Base-by-base conservation (phyloP, 768 basidiomycete species). In the Podaxis sp. region DNA sequence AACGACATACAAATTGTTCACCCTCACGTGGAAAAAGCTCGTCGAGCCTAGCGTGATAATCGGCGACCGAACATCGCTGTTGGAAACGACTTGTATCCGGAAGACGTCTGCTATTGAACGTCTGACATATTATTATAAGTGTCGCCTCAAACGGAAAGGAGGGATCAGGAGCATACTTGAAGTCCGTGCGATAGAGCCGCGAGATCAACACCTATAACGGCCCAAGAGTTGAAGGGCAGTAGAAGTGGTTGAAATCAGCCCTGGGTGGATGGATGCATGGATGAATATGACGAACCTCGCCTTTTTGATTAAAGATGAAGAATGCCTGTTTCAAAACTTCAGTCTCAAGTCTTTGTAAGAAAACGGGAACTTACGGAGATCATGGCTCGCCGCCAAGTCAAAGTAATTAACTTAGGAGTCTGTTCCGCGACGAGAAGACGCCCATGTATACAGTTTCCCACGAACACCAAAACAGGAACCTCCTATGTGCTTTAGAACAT, bases 281-380 rank as follows among this genome's bases (percentile, higher is more conserved):
- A 54, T 10, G 42, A 32, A 23, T 51, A 50, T 56, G 38, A 70
- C 84, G 42, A 59, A 95, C 96, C 85, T 98, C 97, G 74, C 97
- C 97, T 75, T 98, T 98, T 75, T 95, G 94, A 71, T 98, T 99
- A 82, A 98, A 97, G 61, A 98, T 93, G 75, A 98, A 98, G 85
- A 98, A 98, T 51, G 92, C 95, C 95, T 98, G 65, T 2, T 9
- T 0, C 16, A 9, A 25, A 11, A 48, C 13, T 2, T 21, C 7
- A 21, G 47, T 25, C 18, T 27, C 25, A 16, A 13, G 47, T 48
- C 7, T 23, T 25, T 23, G 18, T 11, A 48, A 11, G 47, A 18
- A 44, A 44, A 5, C 16, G 18, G 14, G 16, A 28, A 7, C 50
- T 36, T 52, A 57, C 55, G 7, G 55, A 57, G 47, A 57, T 57